phyloP scores from a whole-genome alignment of 768 basidiomycete genomes.

The Lentinula detonsa region DNA sequence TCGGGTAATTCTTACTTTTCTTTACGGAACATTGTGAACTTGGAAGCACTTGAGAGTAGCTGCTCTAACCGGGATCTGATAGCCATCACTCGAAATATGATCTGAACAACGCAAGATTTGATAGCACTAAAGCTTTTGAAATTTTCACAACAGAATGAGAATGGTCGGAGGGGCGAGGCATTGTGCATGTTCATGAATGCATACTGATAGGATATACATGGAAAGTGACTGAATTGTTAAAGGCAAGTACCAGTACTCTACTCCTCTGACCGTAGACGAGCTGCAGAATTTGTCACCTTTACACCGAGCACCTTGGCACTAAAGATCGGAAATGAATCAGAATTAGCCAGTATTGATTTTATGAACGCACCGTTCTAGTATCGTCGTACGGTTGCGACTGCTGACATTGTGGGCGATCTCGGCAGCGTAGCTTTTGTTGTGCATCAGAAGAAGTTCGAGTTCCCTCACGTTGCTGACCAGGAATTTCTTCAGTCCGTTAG shows the following conservation, averaged over 20 bases:
- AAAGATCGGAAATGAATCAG: slow-evolving; percentile 8
- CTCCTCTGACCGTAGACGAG: slow-evolving; percentile 94
- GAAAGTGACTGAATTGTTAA: slow-evolving; percentile 27
- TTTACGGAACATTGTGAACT: neutral
- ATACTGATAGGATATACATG: slow-evolving; percentile 50
- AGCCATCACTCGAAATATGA: neutral
- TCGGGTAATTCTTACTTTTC: neutral
- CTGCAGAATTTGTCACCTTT: slow-evolving; percentile 92
- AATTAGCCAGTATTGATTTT: neutral
- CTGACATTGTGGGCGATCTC: slow-evolving; percentile 96
- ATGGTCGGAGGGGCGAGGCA: neutral
- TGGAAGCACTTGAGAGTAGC: slow-evolving; percentile 8
- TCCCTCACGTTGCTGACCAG: slow-evolving; percentile 91
- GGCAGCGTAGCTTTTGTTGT: slow-evolving; percentile 93
- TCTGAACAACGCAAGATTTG: neutral
- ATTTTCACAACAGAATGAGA: neutral
- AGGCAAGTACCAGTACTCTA: slow-evolving; percentile 39
- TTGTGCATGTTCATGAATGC: slow-evolving; percentile 44
- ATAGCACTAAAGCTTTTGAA: neutral
- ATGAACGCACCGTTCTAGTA: slow-evolving; percentile 71
- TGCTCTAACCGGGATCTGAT: neutral
- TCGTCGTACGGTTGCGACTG: slow-evolving; percentile 88
- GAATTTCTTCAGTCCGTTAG: slow-evolving; percentile 94
- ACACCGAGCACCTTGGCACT: slow-evolving; percentile 84
- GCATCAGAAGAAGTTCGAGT: slow-evolving; percentile 94